Evolutionary conservation across 2,329 filamentous ascomycete genomes (phyloP), one percentile per base, ranked within the genome.

Genomic region (Ascochyta fabae): DNA sequence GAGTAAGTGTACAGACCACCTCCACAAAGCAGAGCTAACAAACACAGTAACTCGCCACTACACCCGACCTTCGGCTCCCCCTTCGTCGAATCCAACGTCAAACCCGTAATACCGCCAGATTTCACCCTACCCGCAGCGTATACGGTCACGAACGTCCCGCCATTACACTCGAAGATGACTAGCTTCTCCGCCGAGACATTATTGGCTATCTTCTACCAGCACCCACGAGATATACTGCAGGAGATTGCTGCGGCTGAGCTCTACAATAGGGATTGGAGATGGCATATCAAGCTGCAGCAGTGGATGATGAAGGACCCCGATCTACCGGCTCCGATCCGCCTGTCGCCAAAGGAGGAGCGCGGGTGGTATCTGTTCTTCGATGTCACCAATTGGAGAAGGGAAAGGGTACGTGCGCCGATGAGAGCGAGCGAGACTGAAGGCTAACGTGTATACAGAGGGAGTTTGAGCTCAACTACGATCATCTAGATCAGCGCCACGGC

Each of bases 121-220:
- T 89, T 86, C 71, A 81, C 79, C 9, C 76, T 89, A 9, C 87
- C 87, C 4, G 77, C 80, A 35, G 88, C 86, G 56, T 89, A 89
- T 69, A 85, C 80, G 10, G 87, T 89, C 9, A 83, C 81, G 52
- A 89, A 89, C 65, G 86, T 89, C 10, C 86, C 87, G 46, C 81
- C 84, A 7, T 76, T 88, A 19, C 80, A 84, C 50, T 78, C 79
- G 43, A 84, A 86, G 55, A 83, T 87, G 61, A 75, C 79, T 3
- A 83, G 82, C 50, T 87, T 87, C 71, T 83, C 80, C 38, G 81
- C 86, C 60, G 87, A 89, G 69, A 89, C 87, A 0, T 78, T 89
- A 4, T 87, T 89, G 69, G 86, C 85, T 68, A 87, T 89, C 56
- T 89, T 89, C 79, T 89, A 88, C 75, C 86, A 85, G 59, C 84